Conservation (phyloP, 345 rosid species). For the Viola odorata region DNA sequence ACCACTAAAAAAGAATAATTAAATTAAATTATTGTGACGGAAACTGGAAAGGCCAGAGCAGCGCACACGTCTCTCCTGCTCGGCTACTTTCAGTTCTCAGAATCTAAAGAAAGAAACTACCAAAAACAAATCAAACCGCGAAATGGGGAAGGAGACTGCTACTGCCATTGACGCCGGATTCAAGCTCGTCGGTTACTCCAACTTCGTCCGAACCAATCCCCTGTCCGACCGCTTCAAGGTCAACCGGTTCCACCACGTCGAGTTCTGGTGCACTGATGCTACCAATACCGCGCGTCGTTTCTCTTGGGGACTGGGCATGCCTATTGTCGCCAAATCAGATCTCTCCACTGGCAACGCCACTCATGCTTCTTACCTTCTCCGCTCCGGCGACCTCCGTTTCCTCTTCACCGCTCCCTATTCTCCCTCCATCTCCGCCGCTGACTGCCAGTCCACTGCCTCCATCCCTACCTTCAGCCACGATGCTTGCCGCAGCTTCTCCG, state of each 20-base stretch:
- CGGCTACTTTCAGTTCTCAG: too few relatives aligned
- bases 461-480: slow-evolving; percentile 5
- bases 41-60: too few relatives aligned
- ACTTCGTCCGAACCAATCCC: slow-evolving; percentile 64
- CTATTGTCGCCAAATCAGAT: slow-evolving; percentile 70
- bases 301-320: slow-evolving; percentile 95
- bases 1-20: too few relatives aligned
- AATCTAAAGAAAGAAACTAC: too few relatives aligned
- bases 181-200: slow-evolving; percentile 61
- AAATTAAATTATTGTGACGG: too few relatives aligned
- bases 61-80: too few relatives aligned
- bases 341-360: slow-evolving; percentile 80
- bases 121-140: too few relatives aligned
- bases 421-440: slow-evolving; percentile 47
- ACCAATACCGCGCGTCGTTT: slow-evolving; percentile 75
- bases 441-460: slow-evolving; percentile 4
- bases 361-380: slow-evolving; percentile 78
- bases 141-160: too few relatives aligned
- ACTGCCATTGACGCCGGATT: slow-evolving; percentile 13
- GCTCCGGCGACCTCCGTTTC: slow-evolving; percentile 75
- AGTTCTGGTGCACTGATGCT: slow-evolving; percentile 89
- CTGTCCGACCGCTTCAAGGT: slow-evolving; percentile 67
- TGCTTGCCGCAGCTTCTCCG: slow-evolving; percentile 41
- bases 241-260: slow-evolving; percentile 76
- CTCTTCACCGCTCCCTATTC: slow-evolving; percentile 86